Conservation (phyloP, 2,329 filamentous ascomycete species). For the Cryoendolithus antarcticus region DNA sequence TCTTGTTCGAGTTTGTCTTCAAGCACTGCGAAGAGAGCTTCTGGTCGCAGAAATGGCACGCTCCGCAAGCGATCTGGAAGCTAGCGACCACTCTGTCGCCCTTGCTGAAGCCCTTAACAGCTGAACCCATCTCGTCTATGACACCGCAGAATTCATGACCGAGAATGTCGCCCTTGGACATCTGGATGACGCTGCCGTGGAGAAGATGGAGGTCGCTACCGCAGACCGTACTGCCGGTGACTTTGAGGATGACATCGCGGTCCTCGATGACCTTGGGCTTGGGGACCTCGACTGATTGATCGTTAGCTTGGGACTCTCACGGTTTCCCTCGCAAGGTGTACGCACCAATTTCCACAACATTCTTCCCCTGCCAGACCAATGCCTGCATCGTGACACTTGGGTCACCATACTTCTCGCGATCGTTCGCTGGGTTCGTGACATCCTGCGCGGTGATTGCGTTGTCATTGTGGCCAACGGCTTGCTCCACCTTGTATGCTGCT, state of each 20-base stretch:
- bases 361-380: conserved; percentile 71
- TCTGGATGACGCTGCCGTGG: conserved; percentile 19
- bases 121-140: conserved; percentile 29
- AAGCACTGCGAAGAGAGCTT: conserved; percentile 67
- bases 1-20: conserved; percentile 58
- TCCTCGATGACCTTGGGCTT: conserved; percentile 21
- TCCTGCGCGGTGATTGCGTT: conserved; percentile 61
- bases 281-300: background rate
- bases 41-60: conserved; percentile 63
- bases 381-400: conserved; percentile 57
- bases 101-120: conserved; percentile 26
- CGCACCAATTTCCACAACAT: conserved; percentile 55
- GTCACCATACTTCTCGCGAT: conserved; percentile 36
- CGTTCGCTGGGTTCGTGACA: conserved; percentile 49
- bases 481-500: conserved; percentile 56
- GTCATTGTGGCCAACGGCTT: conserved; percentile 53
- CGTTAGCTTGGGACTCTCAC: no score
- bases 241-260: conserved; percentile 22
- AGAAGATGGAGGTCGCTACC: conserved; percentile 25
- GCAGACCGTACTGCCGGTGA: conserved; percentile 24
- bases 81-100: conserved; percentile 57
- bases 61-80: conserved; percentile 60
- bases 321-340: background rate
- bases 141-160: conserved; percentile 33
- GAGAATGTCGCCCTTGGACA: conserved; percentile 20